Percentiles rank a stretch among this genome's conserved stretches.
Conservation (phyloP, 1,284 basidiomycete genomes). For the Naganishia cerealis region DNA sequence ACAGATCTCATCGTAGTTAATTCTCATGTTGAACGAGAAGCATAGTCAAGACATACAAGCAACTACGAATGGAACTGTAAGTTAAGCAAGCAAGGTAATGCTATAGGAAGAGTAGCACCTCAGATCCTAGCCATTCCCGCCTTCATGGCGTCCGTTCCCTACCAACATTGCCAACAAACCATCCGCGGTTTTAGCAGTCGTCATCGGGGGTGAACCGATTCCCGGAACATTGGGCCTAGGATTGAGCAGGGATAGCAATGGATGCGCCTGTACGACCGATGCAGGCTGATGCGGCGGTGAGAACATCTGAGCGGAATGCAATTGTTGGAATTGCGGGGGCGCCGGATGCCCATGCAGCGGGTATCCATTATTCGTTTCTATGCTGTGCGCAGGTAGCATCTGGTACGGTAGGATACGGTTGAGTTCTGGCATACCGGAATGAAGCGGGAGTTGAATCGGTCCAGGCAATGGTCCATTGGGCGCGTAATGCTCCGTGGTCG, state of each 20-base stretch:
- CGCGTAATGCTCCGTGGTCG: background rate
- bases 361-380: slow-evolving; percentile 12
- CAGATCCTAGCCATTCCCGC: background rate
- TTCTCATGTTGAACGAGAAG: slow-evolving; percentile 2
- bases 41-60: background rate
- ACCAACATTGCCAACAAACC: slow-evolving; percentile 23
- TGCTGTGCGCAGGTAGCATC: slow-evolving; percentile 4
- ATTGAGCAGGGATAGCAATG: slow-evolving; percentile 19
- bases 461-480: slow-evolving; percentile 6
- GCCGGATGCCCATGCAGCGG: slow-evolving; percentile 13
- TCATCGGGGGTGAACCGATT: slow-evolving; percentile 12
- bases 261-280: slow-evolving; percentile 18
- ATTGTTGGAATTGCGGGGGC: slow-evolving; percentile 17
- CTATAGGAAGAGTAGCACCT: background rate
- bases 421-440: slow-evolving; percentile 17
- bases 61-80: background rate
- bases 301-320: slow-evolving; percentile 19
- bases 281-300: slow-evolving; percentile 24
- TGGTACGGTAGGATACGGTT: slow-evolving; percentile 26
- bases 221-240: background rate
- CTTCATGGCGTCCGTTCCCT: slow-evolving; percentile 15
- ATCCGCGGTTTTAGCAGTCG: slow-evolving; percentile 24
- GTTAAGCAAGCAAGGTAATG: background rate
- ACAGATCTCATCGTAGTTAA: background rate
- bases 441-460: slow-evolving; percentile 18